Evolutionary conservation across 305 asterid genomes (phyloP), one percentile per base, ranked within the genome.

Genomic region (Fraxinus albicans): DNA sequence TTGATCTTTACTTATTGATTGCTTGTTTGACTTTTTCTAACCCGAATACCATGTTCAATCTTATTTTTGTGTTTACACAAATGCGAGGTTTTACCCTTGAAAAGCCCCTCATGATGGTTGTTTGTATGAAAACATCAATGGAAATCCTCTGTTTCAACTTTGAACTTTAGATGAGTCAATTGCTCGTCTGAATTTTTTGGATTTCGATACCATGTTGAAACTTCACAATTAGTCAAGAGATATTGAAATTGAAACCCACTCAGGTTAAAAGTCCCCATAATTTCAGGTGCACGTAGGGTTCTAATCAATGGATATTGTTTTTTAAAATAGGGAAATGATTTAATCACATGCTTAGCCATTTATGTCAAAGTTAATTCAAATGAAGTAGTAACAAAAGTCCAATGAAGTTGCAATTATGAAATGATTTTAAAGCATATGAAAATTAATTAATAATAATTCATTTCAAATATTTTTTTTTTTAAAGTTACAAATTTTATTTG

Each of bases 351-450:
- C 31, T 60, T 19, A 21, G 72, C 6, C 33, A 6, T 60, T 60
- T 63, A 63, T 23, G 33, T 63, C 72, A 19, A 6, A 23, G 38
- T 69, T 25, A 69, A 27, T 69, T 27, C 75, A 69, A 36, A 13
- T 69, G 75, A 27, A 69, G 38, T 27, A 4, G 19, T 69, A 5
- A 69, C n/a, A 69, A 69, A 60, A 8, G 13, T n/a, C 3, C 12
- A 8, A 83, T 12, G 23, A 80, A 44, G 63, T 6, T 27, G 60
- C 21, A 38, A 29, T 72, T 67, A 33, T 78, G 78, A 72, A 50
- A 25, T 77, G 42, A 77, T 47, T 69, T 8, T 78, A 70, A 72
- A 78, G 78, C 76, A 72, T 25, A 77, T 23, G 23, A 50, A 35
- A 72, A 77, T 35, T 47, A 50, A 53, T 21, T 31, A 80, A 60